Evolutionary conservation across 2,329 filamentous ascomycete genomes (phyloP).

Genomic region (Trichothecium sympodiale): DNA sequence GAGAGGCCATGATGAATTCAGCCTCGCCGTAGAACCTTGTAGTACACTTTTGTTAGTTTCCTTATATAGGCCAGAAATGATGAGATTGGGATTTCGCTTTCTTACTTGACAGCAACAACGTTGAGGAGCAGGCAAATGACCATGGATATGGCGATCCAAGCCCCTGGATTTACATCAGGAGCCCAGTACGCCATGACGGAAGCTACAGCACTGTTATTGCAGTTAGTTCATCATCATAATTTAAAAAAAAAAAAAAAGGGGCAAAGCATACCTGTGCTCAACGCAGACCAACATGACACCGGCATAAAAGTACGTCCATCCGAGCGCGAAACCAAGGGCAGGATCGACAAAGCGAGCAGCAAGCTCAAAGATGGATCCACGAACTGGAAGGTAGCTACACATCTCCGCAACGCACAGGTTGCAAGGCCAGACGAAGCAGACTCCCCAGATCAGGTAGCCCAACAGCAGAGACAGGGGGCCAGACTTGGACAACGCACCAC

Average conservation of each 20-base stretch:
- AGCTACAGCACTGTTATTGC: conserved; percentile 30
- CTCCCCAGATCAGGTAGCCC: conserved; percentile 32
- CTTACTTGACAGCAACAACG: conserved; percentile 30
- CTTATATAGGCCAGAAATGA: too few species aligned
- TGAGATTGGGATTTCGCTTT: conserved; percentile 2
- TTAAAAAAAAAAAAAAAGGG: too few species aligned
- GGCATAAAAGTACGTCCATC: conserved; percentile 39
- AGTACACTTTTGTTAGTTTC: too few species aligned
- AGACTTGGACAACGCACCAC: conserved; percentile 27
- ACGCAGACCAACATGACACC: conserved; percentile 33
- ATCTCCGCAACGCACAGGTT: conserved; percentile 44
- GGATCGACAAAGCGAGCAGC: conserved; percentile 44
- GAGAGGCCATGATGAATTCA: conserved; percentile 46
- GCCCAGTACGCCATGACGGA: conserved; percentile 34
- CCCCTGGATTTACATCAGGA: conserved; percentile 29
- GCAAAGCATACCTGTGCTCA: conserved; percentile 18
- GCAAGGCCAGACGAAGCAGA: conserved; percentile 31
- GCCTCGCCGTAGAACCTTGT: conserved; percentile 28
- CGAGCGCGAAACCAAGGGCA: conserved; percentile 44
- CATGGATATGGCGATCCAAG: conserved; percentile 37
- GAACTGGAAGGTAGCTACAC: conserved; percentile 42
- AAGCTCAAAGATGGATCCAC: conserved; percentile 43
- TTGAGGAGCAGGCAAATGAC: conserved; percentile 34
- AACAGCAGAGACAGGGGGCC: conserved; percentile 32
- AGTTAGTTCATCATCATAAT: too few species aligned